Evolutionary conservation across 257 asterid species (phyloP).

Genomic region (Avicennia marina): DNA sequence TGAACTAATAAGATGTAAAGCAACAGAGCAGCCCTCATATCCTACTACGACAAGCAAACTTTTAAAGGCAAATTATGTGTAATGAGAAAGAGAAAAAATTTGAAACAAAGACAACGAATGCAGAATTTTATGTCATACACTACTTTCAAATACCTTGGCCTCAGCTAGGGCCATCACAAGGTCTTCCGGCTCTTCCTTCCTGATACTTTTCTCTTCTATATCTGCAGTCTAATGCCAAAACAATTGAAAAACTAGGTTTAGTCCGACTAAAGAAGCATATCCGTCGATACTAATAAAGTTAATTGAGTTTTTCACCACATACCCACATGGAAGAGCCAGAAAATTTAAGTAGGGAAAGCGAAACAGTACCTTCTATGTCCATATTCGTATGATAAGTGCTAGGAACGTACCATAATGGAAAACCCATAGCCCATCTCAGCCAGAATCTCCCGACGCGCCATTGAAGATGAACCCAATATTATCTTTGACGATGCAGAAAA

Average conservation of each 20-base stretch:
- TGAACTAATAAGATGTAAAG: background rate
- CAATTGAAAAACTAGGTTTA: background rate
- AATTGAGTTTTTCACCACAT: background rate
- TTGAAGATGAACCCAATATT: constrained; percentile 80
- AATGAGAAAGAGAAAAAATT: background rate
- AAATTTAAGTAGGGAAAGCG: background rate
- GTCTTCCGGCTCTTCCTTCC: constrained; percentile 74
- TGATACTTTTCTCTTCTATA: constrained; percentile 74
- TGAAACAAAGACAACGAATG: background rate
- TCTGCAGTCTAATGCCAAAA: constrained; percentile 58
- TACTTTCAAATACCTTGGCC: constrained; percentile 53
- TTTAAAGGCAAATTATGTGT: background rate
- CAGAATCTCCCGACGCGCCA: constrained; percentile 65
- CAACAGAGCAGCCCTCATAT: background rate
- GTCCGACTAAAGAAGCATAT: background rate
- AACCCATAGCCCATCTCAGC: constrained; percentile 75
- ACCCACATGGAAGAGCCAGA: background rate
- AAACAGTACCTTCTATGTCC: background rate
- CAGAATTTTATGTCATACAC: background rate
- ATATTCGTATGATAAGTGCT: background rate
- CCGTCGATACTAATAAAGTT: background rate
- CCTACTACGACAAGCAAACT: background rate
- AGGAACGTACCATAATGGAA: constrained; percentile 46
- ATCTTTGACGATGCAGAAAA: constrained; percentile 49
- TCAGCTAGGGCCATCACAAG: constrained; percentile 81